These are phyloP conservation scores for Tylopilus sp. DNA, from an alignment of 1,284 basidiomycete species.

Conservation along the genomic window DNA sequence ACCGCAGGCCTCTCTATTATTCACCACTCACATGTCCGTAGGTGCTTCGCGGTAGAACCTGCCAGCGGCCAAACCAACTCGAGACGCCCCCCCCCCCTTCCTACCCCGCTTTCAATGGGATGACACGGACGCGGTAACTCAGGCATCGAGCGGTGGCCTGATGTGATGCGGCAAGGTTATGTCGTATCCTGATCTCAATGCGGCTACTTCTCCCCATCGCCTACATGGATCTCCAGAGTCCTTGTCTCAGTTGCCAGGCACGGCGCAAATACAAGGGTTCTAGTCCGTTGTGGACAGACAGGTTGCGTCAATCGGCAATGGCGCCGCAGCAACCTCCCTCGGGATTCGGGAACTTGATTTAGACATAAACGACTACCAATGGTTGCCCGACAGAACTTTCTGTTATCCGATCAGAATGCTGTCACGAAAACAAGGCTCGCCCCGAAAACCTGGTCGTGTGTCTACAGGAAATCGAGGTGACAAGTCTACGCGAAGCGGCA, in stretches of 20 bases:
- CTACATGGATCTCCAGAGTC: background rate
- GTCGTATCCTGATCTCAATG: background rate
- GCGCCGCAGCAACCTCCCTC: background rate
- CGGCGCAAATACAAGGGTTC: slow-evolving; percentile 3
- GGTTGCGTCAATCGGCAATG: slow-evolving; percentile 3
- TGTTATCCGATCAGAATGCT: background rate
- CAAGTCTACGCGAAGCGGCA: background rate
- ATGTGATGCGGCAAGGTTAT: background rate
- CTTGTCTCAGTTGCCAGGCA: slow-evolving; percentile 22
- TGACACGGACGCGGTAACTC: slow-evolving; percentile 9
- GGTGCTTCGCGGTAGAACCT: slow-evolving; percentile 29
- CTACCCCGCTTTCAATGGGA: too few relatives aligned
- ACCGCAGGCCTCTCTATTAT: too few relatives aligned
- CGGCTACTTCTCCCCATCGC: background rate
- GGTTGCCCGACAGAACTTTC: background rate
- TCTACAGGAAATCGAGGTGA: slow-evolving; percentile 12
- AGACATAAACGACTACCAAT: background rate
- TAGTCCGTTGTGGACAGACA: slow-evolving; percentile 2
- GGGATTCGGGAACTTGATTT: background rate
- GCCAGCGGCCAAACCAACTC: slow-evolving; percentile 1
- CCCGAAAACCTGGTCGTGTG: background rate
- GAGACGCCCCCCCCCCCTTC: too few relatives aligned
- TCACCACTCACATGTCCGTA: slow-evolving; percentile 8
- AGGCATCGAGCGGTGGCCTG: background rate
- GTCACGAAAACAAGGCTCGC: background rate